phyloP scores from a whole-genome alignment of 2,329 filamentous ascomycete genomes.

The Lachnum nothofagi region DNA sequence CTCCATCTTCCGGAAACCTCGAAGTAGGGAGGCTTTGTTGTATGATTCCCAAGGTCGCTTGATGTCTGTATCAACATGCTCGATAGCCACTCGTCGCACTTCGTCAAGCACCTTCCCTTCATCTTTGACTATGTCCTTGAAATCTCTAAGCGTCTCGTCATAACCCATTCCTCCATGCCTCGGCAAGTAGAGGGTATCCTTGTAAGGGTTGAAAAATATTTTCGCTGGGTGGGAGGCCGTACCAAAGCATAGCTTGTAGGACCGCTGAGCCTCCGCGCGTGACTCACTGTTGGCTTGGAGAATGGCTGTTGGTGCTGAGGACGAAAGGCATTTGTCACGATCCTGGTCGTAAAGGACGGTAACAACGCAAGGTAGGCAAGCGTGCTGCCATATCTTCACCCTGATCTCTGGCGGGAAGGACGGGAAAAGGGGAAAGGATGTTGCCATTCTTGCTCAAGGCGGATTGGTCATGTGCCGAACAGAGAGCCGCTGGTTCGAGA shows the following conservation, averaged over 20 bases:
- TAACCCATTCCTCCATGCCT: constrained; percentile 34
- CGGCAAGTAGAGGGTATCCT: constrained; percentile 28
- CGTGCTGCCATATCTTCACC: constrained; percentile 27
- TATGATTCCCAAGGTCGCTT: constrained; percentile 48
- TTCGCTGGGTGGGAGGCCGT: constrained; percentile 13
- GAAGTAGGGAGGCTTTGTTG: constrained; percentile 44
- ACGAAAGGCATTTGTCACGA: constrained; percentile 36
- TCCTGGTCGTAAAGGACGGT: constrained; percentile 34
- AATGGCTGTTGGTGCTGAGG: constrained; percentile 37
- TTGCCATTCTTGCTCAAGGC: constrained; percentile 2
- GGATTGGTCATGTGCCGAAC: constrained; percentile 9
- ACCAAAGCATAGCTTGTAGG: constrained; percentile 34
- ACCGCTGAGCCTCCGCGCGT: constrained; percentile 37
- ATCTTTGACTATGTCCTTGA: constrained; percentile 34
- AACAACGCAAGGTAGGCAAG: constrained; percentile 24
- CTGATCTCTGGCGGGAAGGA: constrained; percentile 28
- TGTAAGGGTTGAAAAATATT: constrained; percentile 22
- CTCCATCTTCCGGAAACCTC: constrained; percentile 36
- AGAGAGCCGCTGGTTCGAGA: too few relatives aligned
- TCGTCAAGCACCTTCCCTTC: constrained; percentile 30
- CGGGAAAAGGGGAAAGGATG: constrained; percentile 26
- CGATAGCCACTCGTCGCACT: constrained; percentile 40
- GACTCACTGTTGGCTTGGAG: constrained; percentile 42
- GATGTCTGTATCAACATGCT: constrained; percentile 41
- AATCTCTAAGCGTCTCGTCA: constrained; percentile 37